Conservation (phyloP, 23 red algal genomes). For the Gracilariopsis chorda region DNA sequence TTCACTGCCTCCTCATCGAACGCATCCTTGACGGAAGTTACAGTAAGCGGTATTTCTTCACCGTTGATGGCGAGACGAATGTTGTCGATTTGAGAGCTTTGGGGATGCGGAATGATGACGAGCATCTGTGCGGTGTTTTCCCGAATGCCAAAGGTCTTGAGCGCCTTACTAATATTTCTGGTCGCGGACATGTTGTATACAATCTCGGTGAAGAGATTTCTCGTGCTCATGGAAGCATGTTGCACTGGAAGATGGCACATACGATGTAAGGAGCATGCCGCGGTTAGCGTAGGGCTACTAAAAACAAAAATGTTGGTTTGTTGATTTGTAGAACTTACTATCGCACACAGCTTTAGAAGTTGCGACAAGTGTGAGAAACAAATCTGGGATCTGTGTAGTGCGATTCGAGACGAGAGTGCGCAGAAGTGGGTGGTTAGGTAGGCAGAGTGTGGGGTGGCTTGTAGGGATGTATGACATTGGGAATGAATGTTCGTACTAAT, state of each 20-base stretch:
- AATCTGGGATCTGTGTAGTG: neutral
- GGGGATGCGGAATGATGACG: slow-evolving; percentile 29
- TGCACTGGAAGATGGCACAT: neutral
- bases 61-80: slow-evolving; percentile 27
- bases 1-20: neutral
- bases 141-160: slow-evolving; percentile 28
- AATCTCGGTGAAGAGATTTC: slow-evolving; percentile 55
- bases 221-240: neutral
- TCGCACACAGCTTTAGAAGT: slow-evolving; percentile 28
- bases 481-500: slow-evolving; percentile 7
- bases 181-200: slow-evolving; percentile 47
- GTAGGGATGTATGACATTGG: neutral
- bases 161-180: slow-evolving; percentile 46
- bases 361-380: slow-evolving; percentile 33
- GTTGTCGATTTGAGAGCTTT: neutral
- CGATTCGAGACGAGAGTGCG: neutral
- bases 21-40: neutral
- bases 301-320: neutral
- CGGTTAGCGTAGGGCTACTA: neutral
- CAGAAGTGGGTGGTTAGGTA: neutral
- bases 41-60: neutral
- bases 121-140: slow-evolving; percentile 28
- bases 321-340: slow-evolving; percentile 8
- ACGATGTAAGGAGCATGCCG: neutral
- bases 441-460: neutral